These are phyloP conservation scores for Takakia lepidozioides DNA, from an alignment of 225 moss, liverwort and hornwort genomes.

Conservation along the genomic window DNA sequence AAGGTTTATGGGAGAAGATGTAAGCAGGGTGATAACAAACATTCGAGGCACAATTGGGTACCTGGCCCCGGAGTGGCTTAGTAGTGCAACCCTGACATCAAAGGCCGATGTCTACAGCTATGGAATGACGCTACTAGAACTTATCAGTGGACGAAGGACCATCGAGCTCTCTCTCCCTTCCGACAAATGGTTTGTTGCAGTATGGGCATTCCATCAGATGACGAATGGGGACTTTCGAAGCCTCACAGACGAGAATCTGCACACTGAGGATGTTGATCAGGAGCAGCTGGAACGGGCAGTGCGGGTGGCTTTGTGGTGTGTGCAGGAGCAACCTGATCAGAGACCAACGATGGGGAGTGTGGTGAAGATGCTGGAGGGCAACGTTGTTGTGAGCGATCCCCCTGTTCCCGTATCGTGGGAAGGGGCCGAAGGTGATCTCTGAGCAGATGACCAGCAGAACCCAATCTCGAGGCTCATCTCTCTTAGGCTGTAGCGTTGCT, in stretches of 20 bases:
- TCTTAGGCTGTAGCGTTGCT: no score
- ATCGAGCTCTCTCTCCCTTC: constrained; percentile 5
- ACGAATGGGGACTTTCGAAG: constrained; percentile 3
- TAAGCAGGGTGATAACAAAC: constrained; percentile 10
- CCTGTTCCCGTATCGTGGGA: no score
- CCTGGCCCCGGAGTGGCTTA: constrained; percentile 27
- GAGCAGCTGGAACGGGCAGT: neutral
- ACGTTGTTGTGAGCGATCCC: no score
- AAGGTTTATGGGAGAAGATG: constrained; percentile 11
- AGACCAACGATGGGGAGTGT: constrained; percentile 23
- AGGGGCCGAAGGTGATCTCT: no score
- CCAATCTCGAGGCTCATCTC: no score
- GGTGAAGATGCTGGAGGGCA: constrained; percentile 20
- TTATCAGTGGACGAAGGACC: constrained; percentile 28
- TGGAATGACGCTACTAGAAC: constrained; percentile 36
- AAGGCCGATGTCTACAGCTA: constrained; percentile 42
- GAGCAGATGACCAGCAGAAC: no score
- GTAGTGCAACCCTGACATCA: constrained; percentile 8
- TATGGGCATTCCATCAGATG: constrained; percentile 21
- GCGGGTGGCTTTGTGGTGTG: constrained; percentile 22
- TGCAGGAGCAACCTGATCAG: constrained; percentile 22
- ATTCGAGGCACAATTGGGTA: constrained; percentile 26
- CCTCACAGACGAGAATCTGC: constrained; percentile 18
- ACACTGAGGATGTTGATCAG: constrained; percentile 5
- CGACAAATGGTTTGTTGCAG: constrained; percentile 20